Base-by-base conservation (phyloP, 1,284 basidiomycete species). In the Anthracocystis walkeri region DNA sequence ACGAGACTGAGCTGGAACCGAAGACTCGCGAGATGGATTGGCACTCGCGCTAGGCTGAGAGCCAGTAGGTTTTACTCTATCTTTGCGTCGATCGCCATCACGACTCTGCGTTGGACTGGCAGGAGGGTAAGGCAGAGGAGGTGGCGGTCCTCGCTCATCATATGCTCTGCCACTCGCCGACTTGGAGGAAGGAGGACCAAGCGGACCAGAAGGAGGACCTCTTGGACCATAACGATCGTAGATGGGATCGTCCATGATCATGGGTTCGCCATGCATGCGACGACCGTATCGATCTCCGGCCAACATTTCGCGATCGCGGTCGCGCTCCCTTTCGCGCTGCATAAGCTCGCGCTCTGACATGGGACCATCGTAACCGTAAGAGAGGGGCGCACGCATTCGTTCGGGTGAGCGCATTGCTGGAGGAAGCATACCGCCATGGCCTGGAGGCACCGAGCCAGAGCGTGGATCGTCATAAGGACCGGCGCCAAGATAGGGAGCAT, bases 291-390 rank as follows among this genome's bases (percentile, higher is more conserved):
- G 73, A 56, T 75, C 73, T 11, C 57, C 63, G 16, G 64, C 50
- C 67, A 75, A 67, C 50, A 70, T 64, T 12, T 75, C 73, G 56
- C 72, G 72, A 7, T 73, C 70, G 4, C 71, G 61, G 11, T 67
- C 63, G 11, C 64, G 71, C 40, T 68, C 65, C 5, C 67, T 25
- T 16, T 75, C 66, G 27, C 63, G 62, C 58, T 75, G 66, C 38
- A 62, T 58, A 21, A 64, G 35, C 31, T 75, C 72, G 25, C 72
- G 66, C 29, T 75, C 73, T 4, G 67, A 66, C 59, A 75, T 54
- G 23, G 57, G 57, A 3, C 55, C 62, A 21, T 75, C 72, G 46
- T 75, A 75, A 4, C 50, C 59, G 58, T 70, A 64, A 3, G 67
- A 64, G 40, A 64, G 55, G 6, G 73, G 64, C 7, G 67, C 63